Conservation (phyloP, 1,284 basidiomycete species). For the Trichosporon ovoides region DNA sequence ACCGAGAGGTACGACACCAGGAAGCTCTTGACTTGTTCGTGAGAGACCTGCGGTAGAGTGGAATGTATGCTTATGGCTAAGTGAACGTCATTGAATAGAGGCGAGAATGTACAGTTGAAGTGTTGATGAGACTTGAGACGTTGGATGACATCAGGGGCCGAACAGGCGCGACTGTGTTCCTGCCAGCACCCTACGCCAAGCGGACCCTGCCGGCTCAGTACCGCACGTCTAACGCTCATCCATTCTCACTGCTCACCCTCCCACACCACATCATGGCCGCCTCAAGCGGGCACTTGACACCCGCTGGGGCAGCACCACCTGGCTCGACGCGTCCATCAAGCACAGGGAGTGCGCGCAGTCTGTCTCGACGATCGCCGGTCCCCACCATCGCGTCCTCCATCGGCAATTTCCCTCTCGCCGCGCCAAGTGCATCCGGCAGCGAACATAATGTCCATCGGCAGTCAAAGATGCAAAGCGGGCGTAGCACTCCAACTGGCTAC, state of each 20-base stretch:
- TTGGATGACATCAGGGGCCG: neutral
- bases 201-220: neutral
- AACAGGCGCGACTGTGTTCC: neutral
- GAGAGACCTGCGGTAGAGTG: neutral
- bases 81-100: neutral
- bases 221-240: neutral
- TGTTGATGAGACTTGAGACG: conserved; percentile 2
- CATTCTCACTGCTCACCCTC: neutral
- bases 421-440: neutral
- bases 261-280: neutral
- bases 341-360: neutral
- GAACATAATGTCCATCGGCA: neutral
- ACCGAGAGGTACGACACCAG: neutral
- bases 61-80: neutral
- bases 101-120: neutral
- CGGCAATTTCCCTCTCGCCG: neutral
- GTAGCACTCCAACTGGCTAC: neutral
- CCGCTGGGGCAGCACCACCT: neutral
- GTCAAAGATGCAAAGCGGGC: neutral
- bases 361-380: neutral
- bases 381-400: neutral
- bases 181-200: neutral
- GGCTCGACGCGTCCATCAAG: neutral
- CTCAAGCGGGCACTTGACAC: conserved; percentile 3
- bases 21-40: too few species aligned